phyloP scores from a whole-genome alignment of 768 basidiomycete species.

The Termitomyces bulborhizus region DNA sequence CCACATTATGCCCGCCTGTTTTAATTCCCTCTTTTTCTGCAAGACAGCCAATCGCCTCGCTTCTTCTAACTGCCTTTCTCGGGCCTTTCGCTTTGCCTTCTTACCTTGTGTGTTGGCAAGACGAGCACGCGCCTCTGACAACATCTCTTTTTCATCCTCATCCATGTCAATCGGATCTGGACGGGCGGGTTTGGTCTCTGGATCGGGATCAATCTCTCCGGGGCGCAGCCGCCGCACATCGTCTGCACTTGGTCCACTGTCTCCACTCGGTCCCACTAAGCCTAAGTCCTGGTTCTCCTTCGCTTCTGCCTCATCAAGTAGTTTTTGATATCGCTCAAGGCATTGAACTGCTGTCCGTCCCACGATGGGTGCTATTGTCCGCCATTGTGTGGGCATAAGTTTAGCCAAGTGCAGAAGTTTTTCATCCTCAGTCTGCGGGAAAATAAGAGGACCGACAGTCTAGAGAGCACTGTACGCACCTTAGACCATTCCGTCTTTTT shows the following conservation, averaged over 20 bases:
- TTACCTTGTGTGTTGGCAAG: conserved; percentile 99
- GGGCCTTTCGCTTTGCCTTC: conserved; percentile 97
- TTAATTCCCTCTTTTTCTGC: conserved; percentile 96
- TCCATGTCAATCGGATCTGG: conserved; percentile 99
- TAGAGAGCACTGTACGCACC: conserved; percentile 32
- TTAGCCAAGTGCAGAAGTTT: conserved; percentile 97
- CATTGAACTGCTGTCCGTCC: conserved; percentile 98
- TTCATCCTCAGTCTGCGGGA: conserved; percentile 88
- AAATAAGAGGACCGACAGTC: background rate
- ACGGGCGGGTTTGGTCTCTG: conserved; percentile 95
- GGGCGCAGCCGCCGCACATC: conserved; percentile 85
- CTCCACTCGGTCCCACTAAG: conserved; percentile 74
- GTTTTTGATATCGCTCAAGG: conserved; percentile 95
- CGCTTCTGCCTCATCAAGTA: conserved; percentile 94
- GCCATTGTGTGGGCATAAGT: conserved; percentile 99
- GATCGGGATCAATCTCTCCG: conserved; percentile 98
- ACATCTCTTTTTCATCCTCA: conserved; percentile 99
- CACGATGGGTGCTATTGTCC: conserved; percentile 97
- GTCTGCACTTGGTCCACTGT: conserved; percentile 84
- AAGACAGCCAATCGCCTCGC: conserved; percentile 89
- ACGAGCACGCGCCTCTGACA: conserved; percentile 96
- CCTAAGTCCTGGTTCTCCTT: conserved; percentile 96
- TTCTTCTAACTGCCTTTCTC: conserved; percentile 96
- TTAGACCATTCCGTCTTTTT: conserved; percentile 99
- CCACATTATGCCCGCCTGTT: conserved; percentile 95